Percentiles rank a stretch among this genome's conserved stretches.
Conservation (phyloP, 768 basidiomycete species). For the Pleurotus eryngii region DNA sequence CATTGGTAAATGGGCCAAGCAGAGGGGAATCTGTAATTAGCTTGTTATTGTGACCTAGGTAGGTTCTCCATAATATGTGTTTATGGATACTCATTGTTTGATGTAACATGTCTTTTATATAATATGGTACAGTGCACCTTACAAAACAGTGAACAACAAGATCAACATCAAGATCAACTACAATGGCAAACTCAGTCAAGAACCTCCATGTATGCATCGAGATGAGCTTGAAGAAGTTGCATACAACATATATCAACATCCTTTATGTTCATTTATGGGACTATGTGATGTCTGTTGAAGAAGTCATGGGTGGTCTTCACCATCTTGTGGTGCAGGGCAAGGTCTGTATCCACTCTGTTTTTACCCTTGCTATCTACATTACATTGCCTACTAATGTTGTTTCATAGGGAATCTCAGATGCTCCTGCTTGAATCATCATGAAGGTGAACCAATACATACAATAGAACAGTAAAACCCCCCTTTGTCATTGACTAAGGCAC, state of each 20-base stretch:
- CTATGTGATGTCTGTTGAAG: constrained; percentile 45
- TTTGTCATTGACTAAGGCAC: no score
- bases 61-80: not conserved
- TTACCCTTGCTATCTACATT: no score
- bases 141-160: not conserved
- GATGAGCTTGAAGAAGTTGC: constrained; percentile 38
- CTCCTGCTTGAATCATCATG: no score
- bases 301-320: constrained; percentile 55
- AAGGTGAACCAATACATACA: no score
- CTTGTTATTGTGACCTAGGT: constrained; percentile 44
- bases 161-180: constrained; percentile 21
- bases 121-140: not conserved
- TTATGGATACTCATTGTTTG: not conserved
- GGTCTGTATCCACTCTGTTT: constrained; percentile 38
- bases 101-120: not conserved
- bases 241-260: constrained; percentile 39
- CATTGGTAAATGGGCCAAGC: constrained; percentile 46
- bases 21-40: constrained; percentile 38
- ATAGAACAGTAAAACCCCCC: no score
- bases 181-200: constrained; percentile 44
- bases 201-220: constrained; percentile 34
- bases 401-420: no score
- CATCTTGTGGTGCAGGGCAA: constrained; percentile 47
- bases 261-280: constrained; percentile 51
- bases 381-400: no score